Conservation (phyloP, 2,329 filamentous ascomycete genomes). For the Sporothrix luriei region DNA sequence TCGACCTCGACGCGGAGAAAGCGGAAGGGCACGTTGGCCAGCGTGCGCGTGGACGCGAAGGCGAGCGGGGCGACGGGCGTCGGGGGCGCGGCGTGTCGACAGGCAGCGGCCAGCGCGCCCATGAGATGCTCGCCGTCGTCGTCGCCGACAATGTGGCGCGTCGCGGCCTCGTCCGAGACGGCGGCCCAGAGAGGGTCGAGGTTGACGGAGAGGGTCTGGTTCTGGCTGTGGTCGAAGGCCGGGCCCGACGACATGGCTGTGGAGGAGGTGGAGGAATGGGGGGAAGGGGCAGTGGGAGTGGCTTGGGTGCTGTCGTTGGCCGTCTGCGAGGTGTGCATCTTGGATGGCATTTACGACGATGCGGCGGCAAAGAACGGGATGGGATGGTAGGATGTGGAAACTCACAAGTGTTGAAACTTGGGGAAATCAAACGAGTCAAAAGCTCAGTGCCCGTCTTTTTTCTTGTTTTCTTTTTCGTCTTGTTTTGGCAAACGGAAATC, state of each 20-base stretch:
- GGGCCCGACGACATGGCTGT: conserved; percentile 2
- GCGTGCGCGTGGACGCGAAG: background rate
- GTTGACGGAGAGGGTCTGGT: background rate
- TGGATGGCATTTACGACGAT: background rate
- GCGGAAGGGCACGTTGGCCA: conserved; percentile 32
- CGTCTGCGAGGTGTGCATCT: background rate
- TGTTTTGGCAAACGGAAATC: conserved; percentile 14
- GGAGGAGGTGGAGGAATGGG: background rate
- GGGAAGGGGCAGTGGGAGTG: background rate
- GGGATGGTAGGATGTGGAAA: background rate
- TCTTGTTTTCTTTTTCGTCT: too few relatives aligned
- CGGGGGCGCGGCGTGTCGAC: background rate
- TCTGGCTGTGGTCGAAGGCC: background rate
- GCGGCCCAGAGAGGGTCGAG: conserved; percentile 29
- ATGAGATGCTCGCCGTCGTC: conserved; percentile 32
- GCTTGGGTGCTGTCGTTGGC: background rate
- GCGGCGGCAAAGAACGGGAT: too few relatives aligned
- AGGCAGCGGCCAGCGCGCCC: conserved; percentile 20
- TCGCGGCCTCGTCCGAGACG: conserved; percentile 9
- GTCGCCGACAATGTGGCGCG: conserved; percentile 28
- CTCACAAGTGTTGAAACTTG: conserved; percentile 1
- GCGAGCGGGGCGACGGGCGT: background rate
- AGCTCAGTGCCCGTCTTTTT: background rate
- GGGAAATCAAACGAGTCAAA: background rate
- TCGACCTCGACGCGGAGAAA: conserved; percentile 32